Percentiles rank a stretch among this genome's conserved stretches.
These are phyloP conservation scores for Pseudonitzschia pungens DNA, from an alignment of 108 stramenopile species.

Conservation along the genomic window DNA sequence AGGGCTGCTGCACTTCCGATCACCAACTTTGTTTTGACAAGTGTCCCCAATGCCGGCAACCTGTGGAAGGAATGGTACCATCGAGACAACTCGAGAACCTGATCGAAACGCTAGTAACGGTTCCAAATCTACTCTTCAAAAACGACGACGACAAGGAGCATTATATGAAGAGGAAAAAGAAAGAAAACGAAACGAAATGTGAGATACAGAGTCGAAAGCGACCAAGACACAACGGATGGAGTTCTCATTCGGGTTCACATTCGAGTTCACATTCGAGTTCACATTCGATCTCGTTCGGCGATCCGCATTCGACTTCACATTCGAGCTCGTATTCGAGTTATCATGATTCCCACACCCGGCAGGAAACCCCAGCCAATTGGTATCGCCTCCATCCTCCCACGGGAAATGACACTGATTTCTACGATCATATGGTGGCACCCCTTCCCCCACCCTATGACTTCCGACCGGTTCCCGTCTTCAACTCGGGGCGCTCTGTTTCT, in stretches of 20 bases:
- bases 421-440: background rate
- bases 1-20: background rate
- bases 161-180: background rate
- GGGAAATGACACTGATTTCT: background rate
- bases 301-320: too few relatives aligned
- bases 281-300: too few relatives aligned
- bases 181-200: background rate
- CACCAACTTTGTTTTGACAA: background rate
- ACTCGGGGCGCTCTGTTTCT: background rate
- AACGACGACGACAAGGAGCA: conserved; percentile 27
- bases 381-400: too few relatives aligned
- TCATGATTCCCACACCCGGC: too few relatives aligned
- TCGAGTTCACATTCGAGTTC: too few relatives aligned
- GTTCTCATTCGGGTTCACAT: too few relatives aligned
- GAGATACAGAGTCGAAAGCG: background rate
- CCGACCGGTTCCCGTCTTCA: background rate
- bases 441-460: conserved; percentile 3
- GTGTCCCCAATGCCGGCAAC: conserved; percentile 33
- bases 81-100: conserved; percentile 18
- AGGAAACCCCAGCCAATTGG: too few relatives aligned
- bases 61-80: conserved; percentile 16
- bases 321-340: too few relatives aligned
- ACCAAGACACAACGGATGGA: background rate
- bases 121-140: conserved; percentile 21
- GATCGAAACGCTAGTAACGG: conserved; percentile 22